A percentile compares a stretch with the other conserved stretches of the same genome.
Conservation (phyloP, 805 yeast species). For the Pichia nanzhaoensis region DNA sequence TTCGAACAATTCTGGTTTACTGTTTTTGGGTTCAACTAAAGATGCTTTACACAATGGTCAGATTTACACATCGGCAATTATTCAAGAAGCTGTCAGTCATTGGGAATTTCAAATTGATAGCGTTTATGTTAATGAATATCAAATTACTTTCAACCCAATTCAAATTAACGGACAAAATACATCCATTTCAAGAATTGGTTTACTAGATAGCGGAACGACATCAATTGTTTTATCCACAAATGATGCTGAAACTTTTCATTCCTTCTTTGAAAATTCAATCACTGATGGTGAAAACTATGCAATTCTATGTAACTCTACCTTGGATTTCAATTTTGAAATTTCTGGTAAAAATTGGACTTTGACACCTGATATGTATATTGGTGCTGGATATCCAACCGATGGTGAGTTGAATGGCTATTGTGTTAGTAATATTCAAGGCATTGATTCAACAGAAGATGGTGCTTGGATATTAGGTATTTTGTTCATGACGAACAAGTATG, state of each 20-base stretch:
- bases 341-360: constrained; percentile 41
- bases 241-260: constrained; percentile 50
- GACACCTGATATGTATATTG: constrained; percentile 40
- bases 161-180: constrained; percentile 14
- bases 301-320: constrained; percentile 46
- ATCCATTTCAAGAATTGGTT: constrained; percentile 33
- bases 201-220: constrained; percentile 65
- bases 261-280: constrained; percentile 41
- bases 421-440: constrained; percentile 59
- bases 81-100: constrained; percentile 29
- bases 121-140: constrained; percentile 31
- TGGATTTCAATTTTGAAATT: constrained; percentile 35
- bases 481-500: constrained; percentile 48
- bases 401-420: constrained; percentile 43
- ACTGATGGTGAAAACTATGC: constrained; percentile 62
- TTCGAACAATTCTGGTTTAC: constrained; percentile 33
- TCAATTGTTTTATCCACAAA: constrained; percentile 46
- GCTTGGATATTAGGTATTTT: constrained; percentile 63
- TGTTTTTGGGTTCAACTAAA: constrained; percentile 37
- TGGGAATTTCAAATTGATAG: constrained; percentile 46
- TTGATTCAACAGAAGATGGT: constrained; percentile 32
- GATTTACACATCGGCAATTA: constrained; percentile 34
- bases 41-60: constrained; percentile 35
- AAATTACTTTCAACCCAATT: constrained; percentile 29
- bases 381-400: constrained; percentile 35